phyloP scores from a whole-genome alignment of 139 green algal species.

The Astrephomene gubernaculifera region DNA sequence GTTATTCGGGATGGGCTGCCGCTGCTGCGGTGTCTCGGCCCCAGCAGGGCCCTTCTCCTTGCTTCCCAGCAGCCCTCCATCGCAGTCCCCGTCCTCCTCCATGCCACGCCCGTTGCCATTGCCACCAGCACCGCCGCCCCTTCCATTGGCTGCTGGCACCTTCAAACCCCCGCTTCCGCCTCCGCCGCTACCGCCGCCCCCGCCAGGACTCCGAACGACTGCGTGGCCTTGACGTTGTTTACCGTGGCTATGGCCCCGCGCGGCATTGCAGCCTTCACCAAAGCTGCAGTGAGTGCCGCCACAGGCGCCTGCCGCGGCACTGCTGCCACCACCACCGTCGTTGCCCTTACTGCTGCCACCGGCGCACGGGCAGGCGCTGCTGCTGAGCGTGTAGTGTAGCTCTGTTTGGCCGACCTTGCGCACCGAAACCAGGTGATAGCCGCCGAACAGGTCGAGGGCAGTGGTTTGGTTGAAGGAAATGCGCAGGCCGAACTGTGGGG shows the following conservation, averaged over 20 bases:
- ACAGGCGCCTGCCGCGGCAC: background rate
- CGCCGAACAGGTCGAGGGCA: background rate
- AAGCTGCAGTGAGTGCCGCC: background rate
- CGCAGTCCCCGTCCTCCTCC: too few species aligned
- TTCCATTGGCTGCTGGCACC: background rate
- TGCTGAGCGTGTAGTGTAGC: conserved; percentile 13
- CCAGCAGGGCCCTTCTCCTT: background rate
- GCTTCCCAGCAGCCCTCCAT: too few species aligned
- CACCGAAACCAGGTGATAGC: conserved; percentile 26
- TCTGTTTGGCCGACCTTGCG: background rate
- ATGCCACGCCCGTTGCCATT: background rate
- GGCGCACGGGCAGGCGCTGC: background rate
- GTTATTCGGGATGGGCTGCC: conserved; percentile 10
- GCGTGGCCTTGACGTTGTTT: too few species aligned
- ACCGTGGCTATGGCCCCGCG: too few species aligned
- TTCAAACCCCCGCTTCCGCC: background rate
- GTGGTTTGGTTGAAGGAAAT: conserved; percentile 21
- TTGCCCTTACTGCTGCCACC: background rate
- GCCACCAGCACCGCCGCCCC: background rate
- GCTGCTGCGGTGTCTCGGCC: background rate
- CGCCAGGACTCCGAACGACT: too few species aligned
- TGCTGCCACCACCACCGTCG: too few species aligned
- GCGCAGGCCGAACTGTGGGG: conserved; percentile 21
- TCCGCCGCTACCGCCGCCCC: too few species aligned
- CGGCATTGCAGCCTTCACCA: background rate